Base-by-base conservation (phyloP, 352 stramenopile genomes). In the Phytopythium helicoides region DNA sequence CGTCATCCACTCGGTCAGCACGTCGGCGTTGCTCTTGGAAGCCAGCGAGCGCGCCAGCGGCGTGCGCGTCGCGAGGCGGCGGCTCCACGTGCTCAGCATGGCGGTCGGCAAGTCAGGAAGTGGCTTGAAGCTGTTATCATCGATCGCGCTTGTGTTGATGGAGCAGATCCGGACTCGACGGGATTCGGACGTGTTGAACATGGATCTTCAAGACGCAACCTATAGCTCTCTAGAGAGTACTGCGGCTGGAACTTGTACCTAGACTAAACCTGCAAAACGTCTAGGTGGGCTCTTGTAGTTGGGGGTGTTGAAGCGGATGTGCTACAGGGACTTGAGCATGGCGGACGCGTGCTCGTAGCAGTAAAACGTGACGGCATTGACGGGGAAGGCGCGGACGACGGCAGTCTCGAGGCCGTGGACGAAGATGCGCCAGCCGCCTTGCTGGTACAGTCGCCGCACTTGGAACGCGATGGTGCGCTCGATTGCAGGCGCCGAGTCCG, bases 281-380 rank as follows among this genome's bases (percentile, higher is more conserved):
- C 39, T 46, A 46, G 39, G 39, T 19, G 3, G 19, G 10, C 19
- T 44, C 11, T 6, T 6, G 12, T 33, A 47, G 14, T 23, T 47
- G 33, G 21, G 23, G 42, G 1, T 11, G 7, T 10, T 31, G 9
- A 33, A 33, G 28, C 28, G 5, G 5, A 10, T 9, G 9, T 10
- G 28, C 9, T 33, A 33, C 28, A 33, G 28, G 28, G 28, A 33
- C 64, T 89, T 91, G 37, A 94, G 76, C 45, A 84, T 19, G 31
- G 81, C 68, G 2, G 82, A 89, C 1, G 83, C 72, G 57, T 80
- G 81, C 56, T 95, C 86, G 65, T 95, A 95, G 56, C 64, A 80
- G 66, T 84, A 92, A 54, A 95, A 92, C 22, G 86, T 95, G 31
- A 95, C 85, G 12, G 82, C 85, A 39, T 90, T 94, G 31, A 89